Evolutionary conservation across 2,329 filamentous ascomycete genomes (phyloP), one percentile per base, ranked within the genome.

Genomic region (Aspergillus amoenus): DNA sequence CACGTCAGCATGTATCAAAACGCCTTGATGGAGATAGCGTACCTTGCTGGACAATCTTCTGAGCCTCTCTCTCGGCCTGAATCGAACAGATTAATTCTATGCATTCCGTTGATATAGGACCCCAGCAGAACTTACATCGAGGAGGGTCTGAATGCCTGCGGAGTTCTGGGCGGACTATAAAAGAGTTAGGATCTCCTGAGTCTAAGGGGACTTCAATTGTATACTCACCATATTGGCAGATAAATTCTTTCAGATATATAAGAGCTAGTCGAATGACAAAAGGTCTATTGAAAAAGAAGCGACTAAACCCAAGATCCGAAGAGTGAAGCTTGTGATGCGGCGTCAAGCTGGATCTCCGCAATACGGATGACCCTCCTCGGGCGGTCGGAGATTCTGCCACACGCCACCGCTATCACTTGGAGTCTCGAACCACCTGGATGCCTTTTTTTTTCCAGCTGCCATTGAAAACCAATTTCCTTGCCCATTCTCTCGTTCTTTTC

Each of bases 41-140:
- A 95, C 93, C 90, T 85, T 94, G 92, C 78, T 97, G 93, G 57
- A 99, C 93, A 76, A 99, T 99, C 85, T 97, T 97, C 80, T 96
- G 93, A 61, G 94, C 94, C 78, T 97, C 93, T 78, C 92, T 89
- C 85, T 99, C 94, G 69, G 94, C 93, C 93, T 97, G 67, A 7
- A 15, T 52, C 30, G 6, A 42, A 45, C 3, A 37, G 41, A 58
- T 44, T 64, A 40, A 64, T 50, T 59, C 60, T 41, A 54, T 39
- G 43, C 4, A 52, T 3, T n/a, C 30, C 22, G 15, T 8, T 18
- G 40, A 30, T 24, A 17, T 8, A 42, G n/a, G 22, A 34, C 53
- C 17, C 34, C 48, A 56, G 24, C 18, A 48, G 58, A 59, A 74
- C 89, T 71, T 89, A 99, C 94, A 80, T 97, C 94, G 80, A 99